Evolutionary conservation across 495 filamentous ascomycete species (phyloP).

Genomic region (Viridothelium virens): DNA sequence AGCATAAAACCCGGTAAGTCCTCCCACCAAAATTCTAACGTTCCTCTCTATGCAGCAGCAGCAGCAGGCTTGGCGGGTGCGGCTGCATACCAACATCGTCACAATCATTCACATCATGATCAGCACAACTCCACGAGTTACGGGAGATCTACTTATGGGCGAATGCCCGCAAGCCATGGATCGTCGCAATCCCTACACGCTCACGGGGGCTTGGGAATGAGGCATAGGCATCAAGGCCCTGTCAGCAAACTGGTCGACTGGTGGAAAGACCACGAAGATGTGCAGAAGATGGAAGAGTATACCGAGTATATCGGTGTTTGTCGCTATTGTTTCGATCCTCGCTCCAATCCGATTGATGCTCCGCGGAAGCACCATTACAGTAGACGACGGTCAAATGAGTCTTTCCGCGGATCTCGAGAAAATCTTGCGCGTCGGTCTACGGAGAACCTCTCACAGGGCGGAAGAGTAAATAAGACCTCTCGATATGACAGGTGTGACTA

Average conservation of each 20-base stretch:
- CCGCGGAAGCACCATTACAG: slow-evolving; percentile 57
- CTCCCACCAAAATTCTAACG: slow-evolving; percentile 34
- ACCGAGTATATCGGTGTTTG: slow-evolving; percentile 66
- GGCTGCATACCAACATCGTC: slow-evolving; percentile 38
- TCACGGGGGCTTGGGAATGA: slow-evolving; percentile 1
- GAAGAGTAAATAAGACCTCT: slow-evolving; percentile 47
- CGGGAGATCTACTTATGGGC: slow-evolving; percentile 13
- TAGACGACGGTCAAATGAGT: slow-evolving; percentile 18
- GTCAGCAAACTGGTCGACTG: slow-evolving; percentile 53
- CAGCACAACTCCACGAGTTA: slow-evolving; percentile 4
- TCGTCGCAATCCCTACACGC: not conserved
- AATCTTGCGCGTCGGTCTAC: slow-evolving; percentile 19
- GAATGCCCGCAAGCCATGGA: slow-evolving; percentile 15
- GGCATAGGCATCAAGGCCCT: slow-evolving; percentile 41
- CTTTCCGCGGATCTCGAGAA: slow-evolving; percentile 28
- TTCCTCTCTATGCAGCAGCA: slow-evolving; percentile 41
- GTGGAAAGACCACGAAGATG: slow-evolving; percentile 60
- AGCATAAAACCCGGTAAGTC: slow-evolving; percentile 33
- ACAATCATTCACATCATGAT: slow-evolving; percentile 31
- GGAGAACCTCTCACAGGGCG: slow-evolving; percentile 8
- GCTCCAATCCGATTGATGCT: slow-evolving; percentile 51
- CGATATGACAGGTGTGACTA: slow-evolving; percentile 42
- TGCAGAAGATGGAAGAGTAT: slow-evolving; percentile 65
- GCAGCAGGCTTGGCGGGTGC: slow-evolving; percentile 34
- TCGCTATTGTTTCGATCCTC: slow-evolving; percentile 59